Base-by-base conservation (phyloP, 768 basidiomycete genomes). In the Lenzites betulinus region DNA sequence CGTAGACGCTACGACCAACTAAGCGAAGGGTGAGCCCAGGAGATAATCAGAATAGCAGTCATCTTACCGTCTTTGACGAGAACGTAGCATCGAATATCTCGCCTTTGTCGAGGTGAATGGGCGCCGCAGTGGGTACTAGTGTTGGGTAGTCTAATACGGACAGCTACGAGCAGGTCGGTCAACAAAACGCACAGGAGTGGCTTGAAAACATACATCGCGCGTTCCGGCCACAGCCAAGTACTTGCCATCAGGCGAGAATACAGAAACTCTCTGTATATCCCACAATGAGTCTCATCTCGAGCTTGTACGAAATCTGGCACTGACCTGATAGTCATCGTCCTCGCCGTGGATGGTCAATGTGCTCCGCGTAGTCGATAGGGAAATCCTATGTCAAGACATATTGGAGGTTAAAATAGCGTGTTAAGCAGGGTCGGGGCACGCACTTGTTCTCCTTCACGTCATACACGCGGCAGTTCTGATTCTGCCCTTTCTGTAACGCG, bases 21-120 rank as follows among this genome's bases (percentile, higher is more conserved):
- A 12, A 18, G n/a, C 25, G 33, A 22, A 8, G 16, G 13, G 3
- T 49, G 6, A 49, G 47, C 26, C 26, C 50, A 26, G 8, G 5
- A 16, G 12, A 35, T 5, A n/a, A n/a, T 22, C 42, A 35, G 2
- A n/a, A 26, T 47, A 50, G 20, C 53, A 44, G 28, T 11, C 18
- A 72, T 8, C 79, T 59, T 69, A 92, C 92, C 22, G 80, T 83
- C 12, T 81, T 79, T 5, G 79, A 74, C 26, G 89, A 88, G 77
- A 97, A 91, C 7, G 92, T 82, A 18, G 84, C 86, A 67, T 96
- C 95, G 60, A 93, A 96, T 46, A 98, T 86, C 72, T 97, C 94
- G 47, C 87, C 88, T 13, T 83, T 83, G 16, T 84, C 78, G 44
- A 86, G 77, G 44, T 69, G 71, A 43, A 92, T 76, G 4, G 84